These are phyloP conservation scores for Epichloe sylvatica DNA, from an alignment of 2,329 filamentous ascomycete genomes.

Conservation along the genomic window DNA sequence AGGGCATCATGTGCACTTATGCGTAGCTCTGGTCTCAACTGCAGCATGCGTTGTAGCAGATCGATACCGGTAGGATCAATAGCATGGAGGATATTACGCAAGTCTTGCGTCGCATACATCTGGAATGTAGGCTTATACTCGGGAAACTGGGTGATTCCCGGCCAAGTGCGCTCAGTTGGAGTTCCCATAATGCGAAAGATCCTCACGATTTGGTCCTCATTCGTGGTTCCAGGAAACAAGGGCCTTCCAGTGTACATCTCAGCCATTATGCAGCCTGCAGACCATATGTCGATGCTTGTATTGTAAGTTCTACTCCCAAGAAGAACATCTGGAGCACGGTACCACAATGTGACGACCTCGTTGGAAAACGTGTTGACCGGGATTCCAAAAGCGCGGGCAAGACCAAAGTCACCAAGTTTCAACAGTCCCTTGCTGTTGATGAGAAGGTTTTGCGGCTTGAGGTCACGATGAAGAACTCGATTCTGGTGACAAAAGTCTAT, in stretches of 20 bases:
- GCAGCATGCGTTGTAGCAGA: slow-evolving; percentile 78
- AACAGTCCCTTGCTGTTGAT: slow-evolving; percentile 85
- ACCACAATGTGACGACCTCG: slow-evolving; percentile 96
- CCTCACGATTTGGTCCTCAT: slow-evolving; percentile 91
- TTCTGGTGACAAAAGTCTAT: slow-evolving; percentile 98
- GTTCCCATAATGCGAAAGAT: slow-evolving; percentile 99
- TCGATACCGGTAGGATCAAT: slow-evolving; percentile 82
- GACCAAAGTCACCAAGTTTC: slow-evolving; percentile 88
- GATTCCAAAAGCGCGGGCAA: slow-evolving; percentile 89
- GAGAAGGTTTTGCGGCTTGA: slow-evolving; percentile 92
- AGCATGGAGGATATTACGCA: slow-evolving; percentile 74
- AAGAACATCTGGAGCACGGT: slow-evolving; percentile 88
- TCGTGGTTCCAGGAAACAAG: slow-evolving; percentile 92
- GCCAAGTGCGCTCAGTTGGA: slow-evolving; percentile 89
- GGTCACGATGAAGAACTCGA: slow-evolving; percentile 82
- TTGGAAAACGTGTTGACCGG: slow-evolving; percentile 97
- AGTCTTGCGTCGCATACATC: slow-evolving; percentile 83
- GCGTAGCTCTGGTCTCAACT: slow-evolving; percentile 80
- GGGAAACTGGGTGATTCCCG: slow-evolving; percentile 85
- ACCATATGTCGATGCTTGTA: slow-evolving; percentile 99
- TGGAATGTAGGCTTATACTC: slow-evolving; percentile 96
- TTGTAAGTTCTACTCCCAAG: slow-evolving; percentile 93
- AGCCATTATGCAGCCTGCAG: slow-evolving; percentile 97
- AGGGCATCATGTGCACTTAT: slow-evolving; percentile 79
- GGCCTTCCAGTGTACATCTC: slow-evolving; percentile 97